Conservation (phyloP, 306 rosid species). For the Sophora flavescens region DNA sequence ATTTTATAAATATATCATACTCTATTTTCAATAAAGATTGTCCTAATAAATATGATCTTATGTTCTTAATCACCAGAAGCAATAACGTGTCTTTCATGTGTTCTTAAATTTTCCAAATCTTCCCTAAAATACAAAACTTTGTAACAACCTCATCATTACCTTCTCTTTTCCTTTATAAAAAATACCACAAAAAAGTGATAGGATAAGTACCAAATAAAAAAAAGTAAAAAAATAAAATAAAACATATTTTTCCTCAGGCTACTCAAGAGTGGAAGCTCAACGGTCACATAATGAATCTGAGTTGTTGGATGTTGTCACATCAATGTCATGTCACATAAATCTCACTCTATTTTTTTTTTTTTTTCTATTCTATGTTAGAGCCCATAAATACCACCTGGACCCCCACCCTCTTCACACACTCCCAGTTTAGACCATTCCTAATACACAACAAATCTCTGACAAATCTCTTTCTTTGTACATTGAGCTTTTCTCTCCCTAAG, state of each 20-base stretch:
- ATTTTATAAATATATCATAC: no score
- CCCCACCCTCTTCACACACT: not conserved
- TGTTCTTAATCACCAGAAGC: constrained; percentile 1
- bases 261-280: constrained; percentile 48
- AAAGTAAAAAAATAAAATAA: not conserved
- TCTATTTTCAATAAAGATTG: not conserved
- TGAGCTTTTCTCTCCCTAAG: constrained; percentile 40
- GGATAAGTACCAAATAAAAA: not conserved
- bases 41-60: not conserved
- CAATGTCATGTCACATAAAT: constrained; percentile 33
- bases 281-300: constrained; percentile 49
- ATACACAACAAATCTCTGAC: no score
- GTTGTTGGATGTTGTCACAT: constrained; percentile 52
- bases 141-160: constrained; percentile 59
- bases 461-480: constrained; percentile 3
- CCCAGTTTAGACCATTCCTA: not conserved
- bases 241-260: not conserved
- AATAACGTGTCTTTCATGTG: constrained; percentile 50
- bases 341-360: not conserved
- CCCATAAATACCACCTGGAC: constrained; percentile 36
- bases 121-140: constrained; percentile 42
- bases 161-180: not conserved
- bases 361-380: constrained; percentile 32
- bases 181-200: not conserved
- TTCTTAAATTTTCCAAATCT: constrained; percentile 10